phyloP scores from a whole-genome alignment of 805 yeast genomes.

The Metschnikowia sp. region DNA sequence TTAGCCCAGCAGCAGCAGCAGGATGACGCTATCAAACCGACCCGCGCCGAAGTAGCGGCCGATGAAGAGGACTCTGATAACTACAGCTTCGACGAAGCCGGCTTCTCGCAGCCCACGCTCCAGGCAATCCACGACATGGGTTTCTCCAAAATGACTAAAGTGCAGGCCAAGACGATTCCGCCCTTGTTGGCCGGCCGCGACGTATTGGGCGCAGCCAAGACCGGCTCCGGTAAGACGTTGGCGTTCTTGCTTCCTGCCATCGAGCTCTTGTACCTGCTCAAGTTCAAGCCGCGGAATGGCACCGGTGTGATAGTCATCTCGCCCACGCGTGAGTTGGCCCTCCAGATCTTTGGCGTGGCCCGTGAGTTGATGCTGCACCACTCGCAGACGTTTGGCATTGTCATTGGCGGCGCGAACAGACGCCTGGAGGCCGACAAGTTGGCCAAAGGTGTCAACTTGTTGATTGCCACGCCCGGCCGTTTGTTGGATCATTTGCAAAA shows the following conservation, averaged over 20 bases:
- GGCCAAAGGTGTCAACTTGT: slow-evolving; percentile 85
- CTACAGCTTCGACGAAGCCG: slow-evolving; percentile 39
- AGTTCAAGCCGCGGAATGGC: slow-evolving; percentile 96
- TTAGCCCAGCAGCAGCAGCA: slow-evolving; percentile 22
- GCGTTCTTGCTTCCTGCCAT: slow-evolving; percentile 96
- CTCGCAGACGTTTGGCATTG: slow-evolving; percentile 92
- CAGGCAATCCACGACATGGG: slow-evolving; percentile 87
- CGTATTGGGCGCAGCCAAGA: slow-evolving; percentile 98
- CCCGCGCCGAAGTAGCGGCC: slow-evolving; percentile 22
- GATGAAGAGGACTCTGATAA: slow-evolving; percentile 25
- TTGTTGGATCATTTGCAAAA: slow-evolving; percentile 94
- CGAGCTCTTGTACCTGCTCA: slow-evolving; percentile 83
- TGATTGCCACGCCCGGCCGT: slow-evolving; percentile 98
- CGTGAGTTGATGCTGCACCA: slow-evolving; percentile 88
- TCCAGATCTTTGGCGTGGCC: slow-evolving; percentile 97
- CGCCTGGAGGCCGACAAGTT: slow-evolving; percentile 96
- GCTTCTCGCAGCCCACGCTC: slow-evolving; percentile 77
- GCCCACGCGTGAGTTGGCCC: slow-evolving; percentile 96
- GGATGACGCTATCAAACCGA: slow-evolving; percentile 28
- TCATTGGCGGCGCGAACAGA: slow-evolving; percentile 97
- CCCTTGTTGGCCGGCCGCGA: slow-evolving; percentile 95
- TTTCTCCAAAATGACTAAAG: slow-evolving; percentile 86
- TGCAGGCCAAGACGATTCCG: slow-evolving; percentile 94
- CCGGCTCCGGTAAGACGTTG: slow-evolving; percentile 97
- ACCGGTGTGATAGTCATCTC: slow-evolving; percentile 95